Base-by-base conservation (phyloP, 345 rosid genomes). In the Kernera saxatilis region DNA sequence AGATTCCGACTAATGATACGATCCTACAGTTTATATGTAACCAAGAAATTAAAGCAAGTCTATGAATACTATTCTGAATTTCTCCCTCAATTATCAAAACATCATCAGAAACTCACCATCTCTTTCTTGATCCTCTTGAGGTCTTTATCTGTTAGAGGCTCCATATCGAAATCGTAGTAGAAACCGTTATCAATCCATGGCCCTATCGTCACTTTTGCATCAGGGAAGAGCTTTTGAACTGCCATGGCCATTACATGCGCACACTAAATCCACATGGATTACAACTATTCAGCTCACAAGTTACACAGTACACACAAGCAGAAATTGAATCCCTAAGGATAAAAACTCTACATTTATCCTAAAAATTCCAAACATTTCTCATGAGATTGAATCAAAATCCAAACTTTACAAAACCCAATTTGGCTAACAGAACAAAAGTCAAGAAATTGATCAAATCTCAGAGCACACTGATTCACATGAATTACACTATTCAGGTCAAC, bases 211-310 rank as follows among this genome's bases (percentile, higher is more conserved):
- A 94, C 99, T 84, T 94, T 94, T 5, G 96, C 97, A 70, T 87
- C 83, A 1, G 97, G 95, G 77, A 70, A 88, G 52, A 94, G 83
- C 86, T 78, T 94, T 71, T 94, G 99, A 79, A 91, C 97, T 32
- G 99, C 96, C 99, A 91, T 94, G 15, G 96, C 99, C 99, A 94
- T 91, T 55, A 94, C 96, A 82, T 94, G 99, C 0, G 99, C 96
- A 81, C 96, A 86, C 99, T 94, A 83, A 27, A 83, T 10, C 48
- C 77, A 78, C 26, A 69, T 29, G 12, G 67, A 29, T 22, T 6
- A 51, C 33, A 29, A 23, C 58, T 25, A 9, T 19, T 70, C 29
- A 68, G 79, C 53, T 48, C 44, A 64, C 56, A 53, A 53, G 18
- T 58, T 25, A 51, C 44, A n/a, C n/a, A n/a, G n/a, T n/a, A n/a